phyloP scores from a whole-genome alignment of 1,284 basidiomycete genomes.

The Malassezia caprae region DNA sequence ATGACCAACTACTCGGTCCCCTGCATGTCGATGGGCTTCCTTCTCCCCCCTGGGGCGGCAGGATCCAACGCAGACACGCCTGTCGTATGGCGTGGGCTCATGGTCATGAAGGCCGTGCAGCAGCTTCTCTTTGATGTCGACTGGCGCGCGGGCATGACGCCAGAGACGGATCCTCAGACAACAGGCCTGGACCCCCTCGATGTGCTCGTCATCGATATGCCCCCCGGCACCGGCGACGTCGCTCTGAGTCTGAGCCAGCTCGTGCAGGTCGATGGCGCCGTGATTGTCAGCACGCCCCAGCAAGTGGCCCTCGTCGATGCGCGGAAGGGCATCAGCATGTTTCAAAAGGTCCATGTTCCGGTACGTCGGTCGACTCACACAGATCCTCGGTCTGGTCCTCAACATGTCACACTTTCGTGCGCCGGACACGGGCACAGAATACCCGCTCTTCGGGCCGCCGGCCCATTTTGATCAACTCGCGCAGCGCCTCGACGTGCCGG shows the following conservation, averaged over 20 bases:
- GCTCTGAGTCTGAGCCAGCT: conserved; percentile 84
- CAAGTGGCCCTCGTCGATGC: conserved; percentile 87
- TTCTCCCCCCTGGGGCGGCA: conserved; percentile 49
- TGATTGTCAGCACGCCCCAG: conserved; percentile 80
- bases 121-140: conserved; percentile 94
- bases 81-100: conserved; percentile 89
- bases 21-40: conserved; percentile 93
- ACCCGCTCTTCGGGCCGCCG: conserved; percentile 70
- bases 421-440: conserved; percentile 60
- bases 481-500: conserved; percentile 55
- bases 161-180: conserved; percentile 1
- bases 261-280: conserved; percentile 51
- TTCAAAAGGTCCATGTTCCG: conserved; percentile 77
- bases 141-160: conserved; percentile 55
- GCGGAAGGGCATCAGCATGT: conserved; percentile 84
- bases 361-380: conserved; percentile 51
- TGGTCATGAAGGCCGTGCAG: conserved; percentile 98
- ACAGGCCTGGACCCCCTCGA: conserved; percentile 54
- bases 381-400: conserved; percentile 80
- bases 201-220: conserved; percentile 86
- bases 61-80: conserved; percentile 57
- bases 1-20: conserved; percentile 78
- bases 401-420: conserved; percentile 88
- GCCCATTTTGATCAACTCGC: conserved; percentile 61
- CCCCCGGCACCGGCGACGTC: conserved; percentile 93